These are phyloP conservation scores for Irpex lacteus DNA, from an alignment of 1,284 basidiomycete species.

Conservation along the genomic window DNA sequence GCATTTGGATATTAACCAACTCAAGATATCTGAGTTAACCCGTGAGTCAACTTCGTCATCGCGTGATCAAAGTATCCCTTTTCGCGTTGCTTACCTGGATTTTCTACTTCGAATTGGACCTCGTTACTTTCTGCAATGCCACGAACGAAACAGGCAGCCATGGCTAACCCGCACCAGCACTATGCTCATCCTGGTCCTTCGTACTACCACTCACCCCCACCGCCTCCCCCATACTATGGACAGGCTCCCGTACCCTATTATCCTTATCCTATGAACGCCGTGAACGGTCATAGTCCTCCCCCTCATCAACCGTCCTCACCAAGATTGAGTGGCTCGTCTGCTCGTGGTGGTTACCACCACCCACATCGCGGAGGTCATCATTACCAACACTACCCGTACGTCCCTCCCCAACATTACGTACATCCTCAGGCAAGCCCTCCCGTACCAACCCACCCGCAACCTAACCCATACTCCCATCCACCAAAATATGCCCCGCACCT, in stretches of 20 bases:
- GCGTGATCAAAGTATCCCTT: neutral
- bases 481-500: slow-evolving; percentile 29
- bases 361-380: slow-evolving; percentile 24
- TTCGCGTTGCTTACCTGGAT: slow-evolving; percentile 1
- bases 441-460: slow-evolving; percentile 19
- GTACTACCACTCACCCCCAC: slow-evolving; percentile 29
- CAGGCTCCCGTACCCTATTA: slow-evolving; percentile 29
- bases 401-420: slow-evolving; percentile 16
- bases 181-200: slow-evolving; percentile 32
- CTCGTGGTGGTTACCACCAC: slow-evolving; percentile 27
- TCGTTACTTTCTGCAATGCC: neutral
- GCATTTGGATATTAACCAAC: neutral
- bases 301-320: slow-evolving; percentile 28
- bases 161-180: slow-evolving; percentile 33
- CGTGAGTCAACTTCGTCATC: neutral
- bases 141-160: slow-evolving; percentile 11
- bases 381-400: slow-evolving; percentile 24
- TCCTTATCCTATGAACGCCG: slow-evolving; percentile 27
- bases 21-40: neutral
- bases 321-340: slow-evolving; percentile 19
- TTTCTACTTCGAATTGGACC: neutral
- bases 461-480: slow-evolving; percentile 27
- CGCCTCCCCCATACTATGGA: slow-evolving; percentile 24
- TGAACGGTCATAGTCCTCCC: slow-evolving; percentile 24
- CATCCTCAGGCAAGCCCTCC: slow-evolving; percentile 22